These are phyloP conservation scores for Populus simonii DNA, from an alignment of 345 rosid genomes.

Conservation along the genomic window DNA sequence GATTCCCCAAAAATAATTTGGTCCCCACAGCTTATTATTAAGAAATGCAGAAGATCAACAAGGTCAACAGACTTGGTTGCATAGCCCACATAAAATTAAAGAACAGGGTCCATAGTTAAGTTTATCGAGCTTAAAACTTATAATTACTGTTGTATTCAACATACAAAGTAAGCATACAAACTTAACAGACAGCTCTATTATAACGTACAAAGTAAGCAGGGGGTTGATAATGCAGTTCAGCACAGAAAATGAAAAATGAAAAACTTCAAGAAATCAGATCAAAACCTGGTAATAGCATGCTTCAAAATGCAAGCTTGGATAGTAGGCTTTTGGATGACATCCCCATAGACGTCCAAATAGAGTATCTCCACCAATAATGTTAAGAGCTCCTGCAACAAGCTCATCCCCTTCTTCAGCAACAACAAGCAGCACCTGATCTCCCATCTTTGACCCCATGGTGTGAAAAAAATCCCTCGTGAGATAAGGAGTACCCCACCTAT, in stretches of 20 bases:
- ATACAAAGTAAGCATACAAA: too few relatives aligned
- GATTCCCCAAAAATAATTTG: neutral
- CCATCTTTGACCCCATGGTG: conserved; percentile 71
- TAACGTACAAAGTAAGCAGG: neutral
- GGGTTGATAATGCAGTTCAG: neutral
- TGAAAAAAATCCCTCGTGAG: conserved; percentile 88
- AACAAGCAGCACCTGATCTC: conserved; percentile 70
- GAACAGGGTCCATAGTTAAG: neutral
- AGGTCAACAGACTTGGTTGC: neutral
- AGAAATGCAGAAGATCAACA: neutral
- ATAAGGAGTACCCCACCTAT: conserved; percentile 95
- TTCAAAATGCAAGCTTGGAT: conserved; percentile 90
- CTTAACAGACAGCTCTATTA: neutral
- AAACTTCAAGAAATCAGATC: neutral
- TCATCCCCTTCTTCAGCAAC: conserved; percentile 84
- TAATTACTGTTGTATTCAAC: neutral
- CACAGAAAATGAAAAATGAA: neutral
- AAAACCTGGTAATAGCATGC: conserved; percentile 96
- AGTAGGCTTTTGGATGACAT: conserved; percentile 68
- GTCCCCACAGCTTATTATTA: neutral
- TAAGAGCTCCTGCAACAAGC: conserved; percentile 89
- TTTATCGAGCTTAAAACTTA: too few relatives aligned
- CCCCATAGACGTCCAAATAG: conserved; percentile 96
- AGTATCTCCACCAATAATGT: conserved; percentile 89
- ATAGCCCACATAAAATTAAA: neutral